Percentiles rank a stretch among this genome's conserved stretches.
These are phyloP conservation scores for Garcia nutans DNA, from an alignment of 345 rosid species.

Conservation along the genomic window DNA sequence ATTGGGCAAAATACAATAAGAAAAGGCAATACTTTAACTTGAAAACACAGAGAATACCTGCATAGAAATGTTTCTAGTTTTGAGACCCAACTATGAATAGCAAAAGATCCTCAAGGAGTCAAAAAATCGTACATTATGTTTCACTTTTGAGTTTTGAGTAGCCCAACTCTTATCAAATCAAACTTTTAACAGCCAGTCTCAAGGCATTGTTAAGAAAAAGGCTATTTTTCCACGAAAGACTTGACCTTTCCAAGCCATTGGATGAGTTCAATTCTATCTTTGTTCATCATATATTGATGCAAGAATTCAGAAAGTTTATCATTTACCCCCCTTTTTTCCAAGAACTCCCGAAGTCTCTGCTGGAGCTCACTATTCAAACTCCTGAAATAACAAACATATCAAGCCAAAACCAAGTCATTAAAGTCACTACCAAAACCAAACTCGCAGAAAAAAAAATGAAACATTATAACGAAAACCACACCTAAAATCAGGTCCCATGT, in stretches of 20 bases:
- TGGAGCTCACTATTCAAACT: conserved; percentile 47
- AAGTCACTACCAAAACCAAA: background rate
- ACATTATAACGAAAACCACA: conserved; percentile 12
- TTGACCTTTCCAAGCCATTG: conserved; percentile 60
- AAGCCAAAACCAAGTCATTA: conserved; percentile 12
- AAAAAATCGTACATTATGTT: background rate
- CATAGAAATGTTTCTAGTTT: background rate
- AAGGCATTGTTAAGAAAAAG: background rate
- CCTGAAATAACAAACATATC: conserved; percentile 36
- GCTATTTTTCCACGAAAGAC: conserved; percentile 42
- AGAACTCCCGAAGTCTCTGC: conserved; percentile 39
- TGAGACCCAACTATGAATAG: background rate
- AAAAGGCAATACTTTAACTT: background rate
- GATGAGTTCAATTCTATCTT: conserved; percentile 67
- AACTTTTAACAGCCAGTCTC: background rate
- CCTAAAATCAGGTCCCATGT: conserved; percentile 67
- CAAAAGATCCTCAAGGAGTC: background rate
- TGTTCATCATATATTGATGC: conserved; percentile 72
- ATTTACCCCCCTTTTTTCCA: conserved; percentile 64
- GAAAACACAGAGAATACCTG: background rate
- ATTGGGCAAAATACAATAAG: background rate
- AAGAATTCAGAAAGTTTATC: conserved; percentile 55
- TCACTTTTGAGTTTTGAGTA: background rate
- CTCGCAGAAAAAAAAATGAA: background rate
- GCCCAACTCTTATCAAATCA: background rate